Conservation (phyloP, 495 filamentous ascomycete genomes). For the Neurospora sp. region DNA sequence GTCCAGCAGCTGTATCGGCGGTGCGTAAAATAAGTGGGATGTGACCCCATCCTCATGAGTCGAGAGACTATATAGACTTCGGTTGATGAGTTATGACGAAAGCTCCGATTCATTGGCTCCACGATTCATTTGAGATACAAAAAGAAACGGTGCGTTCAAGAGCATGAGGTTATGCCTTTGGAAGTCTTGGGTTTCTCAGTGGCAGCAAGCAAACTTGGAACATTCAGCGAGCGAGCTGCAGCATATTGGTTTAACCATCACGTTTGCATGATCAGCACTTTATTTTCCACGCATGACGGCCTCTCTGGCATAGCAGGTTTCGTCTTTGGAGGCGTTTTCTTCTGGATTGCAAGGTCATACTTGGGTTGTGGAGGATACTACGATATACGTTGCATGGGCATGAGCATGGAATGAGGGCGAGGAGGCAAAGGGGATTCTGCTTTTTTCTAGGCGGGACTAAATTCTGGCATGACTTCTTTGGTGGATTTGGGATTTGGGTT, state of each 20-base stretch:
- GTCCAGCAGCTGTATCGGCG: slow-evolving; percentile 15
- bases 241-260: not conserved
- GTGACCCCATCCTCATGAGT: not conserved
- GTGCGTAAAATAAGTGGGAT: slow-evolving; percentile 34
- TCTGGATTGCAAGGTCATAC: not conserved
- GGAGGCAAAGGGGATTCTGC: not conserved
- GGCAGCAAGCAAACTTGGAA: not conserved
- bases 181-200: not conserved
- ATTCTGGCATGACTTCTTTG: not conserved
- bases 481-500: not conserved
- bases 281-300: not conserved
- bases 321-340: not conserved
- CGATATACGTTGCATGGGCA: not conserved
- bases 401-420: not conserved
- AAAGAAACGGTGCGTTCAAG: not conserved
- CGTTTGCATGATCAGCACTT: not conserved
- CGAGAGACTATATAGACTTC: not conserved
- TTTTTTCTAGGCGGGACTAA: not conserved
- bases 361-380: not conserved
- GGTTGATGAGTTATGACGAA: not conserved
- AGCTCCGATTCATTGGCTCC: not conserved
- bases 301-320: not conserved
- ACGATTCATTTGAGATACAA: not conserved
- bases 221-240: not conserved
- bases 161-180: not conserved